Percentiles rank a stretch among this genome's conserved stretches.
Conservation (phyloP, 78 protist species). For the Speleostelium caveatum region DNA sequence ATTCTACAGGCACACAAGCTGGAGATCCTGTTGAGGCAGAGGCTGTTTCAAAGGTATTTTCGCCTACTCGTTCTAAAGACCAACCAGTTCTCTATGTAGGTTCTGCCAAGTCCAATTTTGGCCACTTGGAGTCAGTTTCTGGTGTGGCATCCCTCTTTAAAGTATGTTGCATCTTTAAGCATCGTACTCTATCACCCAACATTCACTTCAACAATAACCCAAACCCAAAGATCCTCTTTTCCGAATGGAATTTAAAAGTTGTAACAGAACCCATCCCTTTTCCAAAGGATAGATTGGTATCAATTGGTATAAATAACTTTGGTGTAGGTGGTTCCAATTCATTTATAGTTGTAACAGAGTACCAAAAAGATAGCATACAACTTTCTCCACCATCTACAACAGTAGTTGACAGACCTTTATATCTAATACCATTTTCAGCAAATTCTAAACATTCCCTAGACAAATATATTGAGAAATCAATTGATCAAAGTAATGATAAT, state of each 20-base stretch:
- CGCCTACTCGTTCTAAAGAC: background rate
- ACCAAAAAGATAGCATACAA: background rate
- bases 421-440: slow-evolving; percentile 45
- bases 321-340: slow-evolving; percentile 90
- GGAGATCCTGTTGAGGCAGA: slow-evolving; percentile 80
- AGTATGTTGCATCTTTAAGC: background rate
- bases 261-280: background rate
- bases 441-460: slow-evolving; percentile 37
- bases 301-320: slow-evolving; percentile 77
- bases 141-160: slow-evolving; percentile 16
- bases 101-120: slow-evolving; percentile 30
- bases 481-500: too few species aligned
- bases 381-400: background rate
- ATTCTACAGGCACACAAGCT: slow-evolving; percentile 72
- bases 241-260: slow-evolving; percentile 60
- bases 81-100: slow-evolving; percentile 38
- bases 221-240: slow-evolving; percentile 47
- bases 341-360: slow-evolving; percentile 35
- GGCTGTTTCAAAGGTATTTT: slow-evolving; percentile 16
- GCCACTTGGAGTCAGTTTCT: slow-evolving; percentile 69
- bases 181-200: slow-evolving; percentile 36
- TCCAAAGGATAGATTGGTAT: slow-evolving; percentile 1
- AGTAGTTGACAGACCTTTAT: background rate
- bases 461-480: too few species aligned
- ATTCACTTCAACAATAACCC: slow-evolving; percentile 20